Evolutionary conservation across 208 protist genomes (phyloP).

Genomic region (Crithidia sp.): DNA sequence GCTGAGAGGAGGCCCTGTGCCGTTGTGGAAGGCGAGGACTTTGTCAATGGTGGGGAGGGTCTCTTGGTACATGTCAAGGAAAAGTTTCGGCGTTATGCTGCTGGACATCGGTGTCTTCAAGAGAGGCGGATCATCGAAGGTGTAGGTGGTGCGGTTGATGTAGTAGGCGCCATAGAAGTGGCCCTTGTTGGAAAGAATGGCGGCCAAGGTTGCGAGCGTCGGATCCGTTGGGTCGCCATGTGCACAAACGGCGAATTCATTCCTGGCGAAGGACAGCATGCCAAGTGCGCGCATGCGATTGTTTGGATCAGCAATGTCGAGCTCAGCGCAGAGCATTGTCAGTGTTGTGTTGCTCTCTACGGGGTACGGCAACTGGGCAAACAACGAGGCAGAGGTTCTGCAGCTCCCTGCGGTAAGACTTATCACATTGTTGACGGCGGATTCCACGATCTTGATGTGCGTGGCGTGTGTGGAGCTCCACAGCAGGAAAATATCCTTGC

Average conservation of each 20-base stretch:
- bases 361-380: not conserved
- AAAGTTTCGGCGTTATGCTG: not conserved
- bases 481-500: not conserved
- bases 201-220: not conserved
- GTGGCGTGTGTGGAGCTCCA: not conserved
- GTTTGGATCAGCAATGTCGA: not conserved
- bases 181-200: not conserved
- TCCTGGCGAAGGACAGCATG: not conserved
- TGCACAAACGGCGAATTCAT: not conserved
- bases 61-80: not conserved
- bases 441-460: not conserved
- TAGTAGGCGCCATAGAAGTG: not conserved
- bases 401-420: not conserved
- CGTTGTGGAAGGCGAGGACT: not conserved
- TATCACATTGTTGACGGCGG: not conserved
- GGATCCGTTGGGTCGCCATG: not conserved
- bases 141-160: constrained; percentile 1
- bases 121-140: constrained; percentile 4
- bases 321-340: constrained; percentile 7
- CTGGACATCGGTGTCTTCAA: not conserved
- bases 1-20: not conserved
- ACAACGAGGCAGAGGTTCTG: not conserved
- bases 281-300: not conserved
- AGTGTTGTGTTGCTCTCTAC: constrained; percentile 5
- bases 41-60: not conserved